A percentile compares a stretch with the other conserved stretches of the same genome.
phyloP scores from a whole-genome alignment of 345 rosid species.

The Populus tremula region DNA sequence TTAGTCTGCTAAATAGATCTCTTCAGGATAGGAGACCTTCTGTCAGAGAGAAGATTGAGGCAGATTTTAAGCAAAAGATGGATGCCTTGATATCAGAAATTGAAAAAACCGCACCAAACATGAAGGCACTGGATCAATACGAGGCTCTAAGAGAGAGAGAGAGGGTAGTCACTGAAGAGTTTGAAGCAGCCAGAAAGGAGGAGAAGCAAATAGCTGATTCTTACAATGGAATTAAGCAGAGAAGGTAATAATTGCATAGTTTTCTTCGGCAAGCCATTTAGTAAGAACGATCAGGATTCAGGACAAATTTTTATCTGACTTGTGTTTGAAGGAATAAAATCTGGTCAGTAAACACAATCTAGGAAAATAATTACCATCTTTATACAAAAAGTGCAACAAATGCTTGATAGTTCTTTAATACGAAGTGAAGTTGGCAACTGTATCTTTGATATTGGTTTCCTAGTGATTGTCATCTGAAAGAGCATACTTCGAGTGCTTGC shows the following conservation, averaged over 20 bases:
- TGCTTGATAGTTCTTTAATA: background rate
- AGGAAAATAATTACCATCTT: background rate
- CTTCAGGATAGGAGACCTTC: conserved; percentile 69
- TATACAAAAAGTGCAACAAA: background rate
- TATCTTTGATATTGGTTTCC: background rate
- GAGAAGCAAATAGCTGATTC: conserved; percentile 82
- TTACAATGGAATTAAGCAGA: conserved; percentile 71
- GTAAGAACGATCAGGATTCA: background rate
- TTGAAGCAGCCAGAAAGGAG: conserved; percentile 81
- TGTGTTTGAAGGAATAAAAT: background rate
- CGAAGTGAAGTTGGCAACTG: background rate
- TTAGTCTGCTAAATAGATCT: conserved; percentile 72
- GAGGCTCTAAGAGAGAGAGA: conserved; percentile 83
- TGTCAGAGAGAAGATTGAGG: conserved; percentile 73
- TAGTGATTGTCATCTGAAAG: background rate
- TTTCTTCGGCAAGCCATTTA: background rate
- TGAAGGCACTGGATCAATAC: conserved; percentile 94
- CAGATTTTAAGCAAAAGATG: conserved; percentile 72
- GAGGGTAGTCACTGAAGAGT: conserved; percentile 72
- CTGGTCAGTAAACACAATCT: background rate
- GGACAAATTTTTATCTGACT: background rate
- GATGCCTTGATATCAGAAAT: conserved; percentile 67
- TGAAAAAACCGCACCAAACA: conserved; percentile 88
- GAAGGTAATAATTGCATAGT: conserved; percentile 46
- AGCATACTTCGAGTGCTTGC: background rate